phyloP scores from a whole-genome alignment of 768 basidiomycete genomes.

The Jaapia argillacea region DNA sequence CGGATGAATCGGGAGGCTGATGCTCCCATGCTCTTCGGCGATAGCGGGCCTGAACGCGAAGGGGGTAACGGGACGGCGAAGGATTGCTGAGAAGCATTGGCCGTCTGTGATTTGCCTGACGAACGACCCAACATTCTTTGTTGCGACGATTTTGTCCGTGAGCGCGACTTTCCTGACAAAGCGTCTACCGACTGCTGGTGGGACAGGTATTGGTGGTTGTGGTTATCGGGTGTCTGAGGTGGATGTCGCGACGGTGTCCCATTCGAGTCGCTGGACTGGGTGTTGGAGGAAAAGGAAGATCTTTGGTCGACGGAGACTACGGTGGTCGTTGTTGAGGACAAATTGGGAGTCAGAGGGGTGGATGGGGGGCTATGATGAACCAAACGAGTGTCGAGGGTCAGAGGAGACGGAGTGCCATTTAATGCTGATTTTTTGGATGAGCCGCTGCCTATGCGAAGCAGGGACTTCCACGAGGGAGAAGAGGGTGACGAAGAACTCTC shows the following conservation, averaged over 20 bases:
- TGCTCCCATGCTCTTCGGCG: conserved; percentile 59
- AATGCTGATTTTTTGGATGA: conserved; percentile 50
- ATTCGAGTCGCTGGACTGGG: conserved; percentile 66
- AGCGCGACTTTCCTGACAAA: conserved; percentile 7
- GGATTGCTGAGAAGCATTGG: conserved; percentile 38
- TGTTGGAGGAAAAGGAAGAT: conserved; percentile 70
- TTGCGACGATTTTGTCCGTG: conserved; percentile 21
- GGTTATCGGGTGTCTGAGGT: conserved; percentile 5
- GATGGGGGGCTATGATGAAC: conserved; percentile 10
- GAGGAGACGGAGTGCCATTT: conserved; percentile 24
- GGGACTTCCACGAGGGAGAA: conserved; percentile 51
- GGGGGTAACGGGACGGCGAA: conserved; percentile 26
- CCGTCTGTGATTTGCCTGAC: conserved; percentile 35
- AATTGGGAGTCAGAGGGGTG: conserved; percentile 34
- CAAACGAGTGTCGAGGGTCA: conserved; percentile 42
- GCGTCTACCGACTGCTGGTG: conserved; percentile 2
- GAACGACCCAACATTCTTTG: conserved; percentile 15
- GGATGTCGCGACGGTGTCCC: conserved; percentile 17
- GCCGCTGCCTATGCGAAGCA: conserved; percentile 57
- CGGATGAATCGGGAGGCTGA: conserved; percentile 85
- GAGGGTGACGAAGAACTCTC: conserved; percentile 5
- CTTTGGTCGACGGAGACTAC: conserved; percentile 45
- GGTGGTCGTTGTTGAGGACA: conserved; percentile 46
- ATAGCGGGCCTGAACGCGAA: conserved; percentile 40
- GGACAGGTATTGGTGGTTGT: neutral